These are phyloP conservation scores for Pseudogymnoascus sp. DNA, from an alignment of 2,329 filamentous ascomycete species.

Conservation along the genomic window DNA sequence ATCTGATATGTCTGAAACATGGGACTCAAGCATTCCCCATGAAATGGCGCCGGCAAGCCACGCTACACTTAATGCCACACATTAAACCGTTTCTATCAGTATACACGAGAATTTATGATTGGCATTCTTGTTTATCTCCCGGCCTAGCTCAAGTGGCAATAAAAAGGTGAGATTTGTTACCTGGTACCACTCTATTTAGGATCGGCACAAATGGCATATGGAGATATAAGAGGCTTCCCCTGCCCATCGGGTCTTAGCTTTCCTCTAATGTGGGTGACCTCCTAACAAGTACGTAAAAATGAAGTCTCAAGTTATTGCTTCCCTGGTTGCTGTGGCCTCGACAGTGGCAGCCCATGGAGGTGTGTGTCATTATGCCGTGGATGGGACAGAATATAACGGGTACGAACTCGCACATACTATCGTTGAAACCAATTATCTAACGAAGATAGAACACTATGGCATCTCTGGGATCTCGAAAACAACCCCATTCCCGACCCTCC, in stretches of 20 bases:
- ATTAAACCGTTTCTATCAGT: not conserved
- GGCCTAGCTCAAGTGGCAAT: not conserved
- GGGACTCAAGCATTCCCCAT: not conserved
- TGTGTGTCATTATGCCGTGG: not conserved
- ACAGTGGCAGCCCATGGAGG: not conserved
- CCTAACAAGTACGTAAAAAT: not conserved
- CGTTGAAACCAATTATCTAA: not conserved
- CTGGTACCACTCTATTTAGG: not conserved
- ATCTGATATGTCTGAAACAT: constrained; percentile 5
- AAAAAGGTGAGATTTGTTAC: not conserved
- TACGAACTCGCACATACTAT: not conserved
- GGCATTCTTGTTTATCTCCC: not conserved
- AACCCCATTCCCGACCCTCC: not conserved
- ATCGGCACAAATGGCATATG: not conserved
- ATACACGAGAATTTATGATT: not conserved
- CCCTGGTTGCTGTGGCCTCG: not conserved
- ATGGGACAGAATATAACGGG: constrained; percentile 3
- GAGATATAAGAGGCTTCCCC: not conserved
- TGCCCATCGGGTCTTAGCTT: not conserved
- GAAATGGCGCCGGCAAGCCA: not conserved
- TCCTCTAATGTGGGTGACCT: not conserved
- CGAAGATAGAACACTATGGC: not conserved
- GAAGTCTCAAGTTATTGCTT: not conserved
- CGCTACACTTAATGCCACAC: not conserved
- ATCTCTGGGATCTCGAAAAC: constrained; percentile 1